Percentiles rank a stretch among this genome's conserved stretches.
These are phyloP conservation scores for Candida yuanshanica DNA, from an alignment of 805 yeast genomes.

Conservation along the genomic window DNA sequence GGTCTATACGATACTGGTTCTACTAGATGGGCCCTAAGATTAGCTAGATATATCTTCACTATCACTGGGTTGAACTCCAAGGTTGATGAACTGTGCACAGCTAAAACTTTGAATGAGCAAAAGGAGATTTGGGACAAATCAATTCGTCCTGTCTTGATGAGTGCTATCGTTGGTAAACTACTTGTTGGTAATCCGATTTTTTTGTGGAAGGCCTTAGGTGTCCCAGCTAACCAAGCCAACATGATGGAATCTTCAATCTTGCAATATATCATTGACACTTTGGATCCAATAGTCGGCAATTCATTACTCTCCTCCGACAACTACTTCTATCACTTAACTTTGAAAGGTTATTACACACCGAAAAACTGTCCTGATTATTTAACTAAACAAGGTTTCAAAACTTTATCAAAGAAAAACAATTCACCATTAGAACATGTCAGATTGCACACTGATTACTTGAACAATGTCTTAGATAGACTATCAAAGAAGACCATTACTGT, in stretches of 20 bases:
- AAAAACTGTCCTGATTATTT: slow-evolving; percentile 74
- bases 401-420: slow-evolving; percentile 33
- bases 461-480: slow-evolving; percentile 67
- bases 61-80: slow-evolving; percentile 46
- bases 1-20: slow-evolving; percentile 82
- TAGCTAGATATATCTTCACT: slow-evolving; percentile 56
- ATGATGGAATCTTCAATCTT: slow-evolving; percentile 72
- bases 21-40: slow-evolving; percentile 78
- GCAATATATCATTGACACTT: slow-evolving; percentile 68
- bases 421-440: slow-evolving; percentile 66
- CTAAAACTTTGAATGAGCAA: slow-evolving; percentile 59
- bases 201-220: slow-evolving; percentile 87
- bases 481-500: slow-evolving; percentile 59
- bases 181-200: slow-evolving; percentile 80
- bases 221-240: slow-evolving; percentile 76
- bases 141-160: slow-evolving; percentile 65
- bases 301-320: slow-evolving; percentile 65
- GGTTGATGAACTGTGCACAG: slow-evolving; percentile 50
- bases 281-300: slow-evolving; percentile 66
- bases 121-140: slow-evolving; percentile 53
- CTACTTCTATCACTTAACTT: slow-evolving; percentile 69
- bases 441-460: slow-evolving; percentile 73
- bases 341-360: slow-evolving; percentile 54
- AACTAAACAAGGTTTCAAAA: slow-evolving; percentile 50
- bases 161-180: slow-evolving; percentile 59